phyloP scores from a whole-genome alignment of 2,329 filamentous ascomycete genomes.

The Cytospora chrysosperma region DNA sequence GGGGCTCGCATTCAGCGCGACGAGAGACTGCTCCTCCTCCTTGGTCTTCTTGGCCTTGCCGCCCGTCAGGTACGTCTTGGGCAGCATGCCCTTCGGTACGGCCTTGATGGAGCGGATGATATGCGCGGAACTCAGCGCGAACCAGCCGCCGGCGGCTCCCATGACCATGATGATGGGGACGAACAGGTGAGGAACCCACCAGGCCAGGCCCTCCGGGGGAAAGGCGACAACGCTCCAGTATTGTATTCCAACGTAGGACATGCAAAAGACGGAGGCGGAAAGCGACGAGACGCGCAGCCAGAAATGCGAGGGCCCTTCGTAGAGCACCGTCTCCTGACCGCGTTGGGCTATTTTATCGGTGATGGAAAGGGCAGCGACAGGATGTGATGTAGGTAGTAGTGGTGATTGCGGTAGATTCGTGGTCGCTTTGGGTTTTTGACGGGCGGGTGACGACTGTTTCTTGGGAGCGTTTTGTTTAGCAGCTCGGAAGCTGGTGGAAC shows the following conservation, averaged over 20 bases:
- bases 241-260: conserved; percentile 50
- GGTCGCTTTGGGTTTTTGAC: not conserved
- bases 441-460: not conserved
- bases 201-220: conserved; percentile 50
- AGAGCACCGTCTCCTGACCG: conserved; percentile 58
- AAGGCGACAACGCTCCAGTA: conserved; percentile 49
- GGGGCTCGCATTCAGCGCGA: conserved; percentile 26
- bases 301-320: conserved; percentile 63
- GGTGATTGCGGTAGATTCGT: not conserved
- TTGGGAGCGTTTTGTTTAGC: conserved; percentile 5
- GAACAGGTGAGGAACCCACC: conserved; percentile 59
- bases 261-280: conserved; percentile 52
- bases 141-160: conserved; percentile 58
- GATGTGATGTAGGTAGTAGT: not conserved
- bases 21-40: conserved; percentile 8
- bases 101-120: conserved; percentile 60
- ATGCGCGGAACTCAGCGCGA: conserved; percentile 56
- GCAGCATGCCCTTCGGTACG: conserved; percentile 39
- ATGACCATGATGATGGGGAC: conserved; percentile 59
- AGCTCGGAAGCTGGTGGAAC: conserved; percentile 16
- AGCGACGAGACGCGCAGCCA: conserved; percentile 62
- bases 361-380: conserved; percentile 36
- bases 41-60: conserved; percentile 1
- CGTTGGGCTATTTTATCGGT: conserved; percentile 56
- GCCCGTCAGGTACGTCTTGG: conserved; percentile 9